Percentiles rank a stretch among this genome's conserved stretches.
phyloP scores from a whole-genome alignment of 106 monocot genomes.

The Dendrobium huoshanense region DNA sequence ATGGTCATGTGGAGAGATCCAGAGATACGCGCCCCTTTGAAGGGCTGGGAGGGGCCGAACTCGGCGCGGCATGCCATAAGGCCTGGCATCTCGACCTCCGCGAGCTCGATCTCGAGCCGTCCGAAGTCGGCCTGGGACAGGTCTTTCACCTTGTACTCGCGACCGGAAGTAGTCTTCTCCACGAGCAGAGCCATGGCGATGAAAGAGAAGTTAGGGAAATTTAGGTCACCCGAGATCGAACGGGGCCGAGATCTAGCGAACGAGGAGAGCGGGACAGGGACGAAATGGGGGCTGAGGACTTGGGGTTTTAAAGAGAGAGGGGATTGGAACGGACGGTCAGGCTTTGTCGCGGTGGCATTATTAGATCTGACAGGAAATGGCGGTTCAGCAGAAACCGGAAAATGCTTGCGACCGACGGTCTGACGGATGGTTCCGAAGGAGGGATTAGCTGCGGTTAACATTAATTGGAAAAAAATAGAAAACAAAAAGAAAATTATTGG shows the following conservation, averaged over 20 bases:
- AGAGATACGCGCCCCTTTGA: slow-evolving; percentile 61
- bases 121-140: slow-evolving; percentile 75
- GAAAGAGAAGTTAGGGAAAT: neutral
- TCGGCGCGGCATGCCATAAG: slow-evolving; percentile 66
- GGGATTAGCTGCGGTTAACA: no score
- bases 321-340: neutral
- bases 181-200: slow-evolving; percentile 36
- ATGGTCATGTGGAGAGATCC: slow-evolving; percentile 85
- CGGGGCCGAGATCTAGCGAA: neutral
- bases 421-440: no score
- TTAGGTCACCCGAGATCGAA: neutral
- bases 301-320: neutral
- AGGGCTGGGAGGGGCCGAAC: slow-evolving; percentile 55
- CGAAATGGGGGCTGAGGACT: neutral
- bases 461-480: no score
- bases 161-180: slow-evolving; percentile 61
- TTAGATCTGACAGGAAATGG: neutral
- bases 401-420: neutral
- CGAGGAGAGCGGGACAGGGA: neutral
- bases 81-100: slow-evolving; percentile 80
- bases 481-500: no score
- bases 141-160: slow-evolving; percentile 82
- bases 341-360: neutral
- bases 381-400: neutral
- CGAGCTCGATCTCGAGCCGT: slow-evolving; percentile 75